Base-by-base conservation (phyloP, 805 yeast species). In the Ogataea nitratoaversa region DNA sequence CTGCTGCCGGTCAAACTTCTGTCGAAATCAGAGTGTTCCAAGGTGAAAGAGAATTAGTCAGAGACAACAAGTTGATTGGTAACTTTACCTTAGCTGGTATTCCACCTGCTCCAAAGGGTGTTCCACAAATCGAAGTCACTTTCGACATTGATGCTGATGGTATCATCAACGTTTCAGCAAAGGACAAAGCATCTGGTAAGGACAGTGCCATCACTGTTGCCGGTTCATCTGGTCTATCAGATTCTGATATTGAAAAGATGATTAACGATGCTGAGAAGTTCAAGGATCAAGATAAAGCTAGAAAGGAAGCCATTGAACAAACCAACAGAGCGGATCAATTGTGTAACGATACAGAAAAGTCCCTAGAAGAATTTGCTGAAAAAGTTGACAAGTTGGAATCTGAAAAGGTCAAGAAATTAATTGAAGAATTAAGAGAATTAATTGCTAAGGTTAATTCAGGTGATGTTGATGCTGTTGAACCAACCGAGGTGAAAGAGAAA, bases 41-140 rank as follows among this genome's bases (percentile, higher is more conserved):
- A 76, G 98, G 98, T 82, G 98, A 90, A 79, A 87, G 97, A 76
- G 85, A 95, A 51, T 82, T 83, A 73, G 89, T 96, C 40, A 85
- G 82, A 74, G 97, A 90, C 68, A 90, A 90, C 83, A 90, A 89
- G 80, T 70, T 89, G 67, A 82, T 90, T 62, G 98, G 97, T 78
- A 90, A 90, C 74, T 90, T 90, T 71, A 97, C 90, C 73, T 82
- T 90, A 61, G 70, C 93, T 53, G 96, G 96, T 67, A 90, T 90
- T 52, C 97, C 97, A 62, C 96, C 96, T 56, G 96, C 96, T 34
- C 96, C 96, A 73, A 88, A 96, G 75, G 97, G 97, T 78, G 95
- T 85, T 52, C 97, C 97, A 63, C 96, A 89, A 76, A 84, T 90
- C 59, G 97, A 90, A 78, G 97, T 90, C 54, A 90, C 96, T 59